A percentile compares a stretch with the other conserved stretches of the same genome.
Conservation (phyloP, 2,329 filamentous ascomycete species). For the Dothistroma pini region DNA sequence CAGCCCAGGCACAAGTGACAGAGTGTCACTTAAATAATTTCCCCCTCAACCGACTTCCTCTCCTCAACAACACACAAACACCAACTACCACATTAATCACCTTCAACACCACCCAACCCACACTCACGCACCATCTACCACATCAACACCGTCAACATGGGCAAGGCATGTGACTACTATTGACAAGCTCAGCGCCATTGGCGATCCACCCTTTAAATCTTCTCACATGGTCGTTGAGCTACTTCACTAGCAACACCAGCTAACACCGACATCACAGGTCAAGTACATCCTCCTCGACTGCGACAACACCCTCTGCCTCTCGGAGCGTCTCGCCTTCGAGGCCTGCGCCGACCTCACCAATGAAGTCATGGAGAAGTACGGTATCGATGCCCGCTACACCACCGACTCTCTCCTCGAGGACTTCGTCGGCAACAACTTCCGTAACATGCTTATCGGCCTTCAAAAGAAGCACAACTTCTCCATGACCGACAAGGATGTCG, state of each 20-base stretch:
- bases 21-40: neutral
- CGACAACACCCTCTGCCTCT: slow-evolving; percentile 91
- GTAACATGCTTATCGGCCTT: slow-evolving; percentile 78
- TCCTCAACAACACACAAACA: slow-evolving; percentile 1
- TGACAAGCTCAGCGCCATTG: slow-evolving; percentile 7
- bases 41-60: neutral
- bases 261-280: slow-evolving; percentile 29
- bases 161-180: slow-evolving; percentile 23
- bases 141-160: slow-evolving; percentile 24
- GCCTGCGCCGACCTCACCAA: slow-evolving; percentile 88
- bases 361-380: slow-evolving; percentile 68
- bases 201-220: neutral
- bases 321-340: slow-evolving; percentile 86
- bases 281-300: slow-evolving; percentile 54
- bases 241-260: slow-evolving; percentile 6
- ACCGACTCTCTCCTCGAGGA: slow-evolving; percentile 74
- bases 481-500: slow-evolving; percentile 64
- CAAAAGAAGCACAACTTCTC: slow-evolving; percentile 72
- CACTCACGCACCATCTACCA: slow-evolving; percentile 4
- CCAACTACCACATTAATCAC: slow-evolving; percentile 2
- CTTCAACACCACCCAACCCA: slow-evolving; percentile 4
- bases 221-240: neutral
- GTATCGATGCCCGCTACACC: slow-evolving; percentile 67
- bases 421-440: slow-evolving; percentile 93
- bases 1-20: neutral